Percentiles rank a stretch among this genome's conserved stretches.
These are phyloP conservation scores for Setomelanomma holmii DNA, from an alignment of 2,329 filamentous ascomycete genomes.

Conservation along the genomic window DNA sequence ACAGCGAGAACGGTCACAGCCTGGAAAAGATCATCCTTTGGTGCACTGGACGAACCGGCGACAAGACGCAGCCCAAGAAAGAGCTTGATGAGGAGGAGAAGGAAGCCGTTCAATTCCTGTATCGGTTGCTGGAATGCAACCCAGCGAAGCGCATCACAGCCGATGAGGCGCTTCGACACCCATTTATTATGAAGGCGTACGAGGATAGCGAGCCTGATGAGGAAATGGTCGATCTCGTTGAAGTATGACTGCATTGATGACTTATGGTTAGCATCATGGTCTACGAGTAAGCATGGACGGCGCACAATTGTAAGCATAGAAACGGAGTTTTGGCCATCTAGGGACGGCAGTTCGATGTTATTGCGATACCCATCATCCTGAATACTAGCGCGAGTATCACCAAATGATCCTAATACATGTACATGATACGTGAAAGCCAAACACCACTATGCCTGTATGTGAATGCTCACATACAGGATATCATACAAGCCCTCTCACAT, in stretches of 20 bases:
- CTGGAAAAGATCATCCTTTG: constrained; percentile 95
- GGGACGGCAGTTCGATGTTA: constrained; percentile 21
- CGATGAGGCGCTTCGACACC: constrained; percentile 74
- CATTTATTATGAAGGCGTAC: constrained; percentile 63
- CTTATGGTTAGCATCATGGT: constrained; percentile 16
- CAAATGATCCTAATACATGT: not conserved
- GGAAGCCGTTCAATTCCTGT: constrained; percentile 75
- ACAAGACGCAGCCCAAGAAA: constrained; percentile 53
- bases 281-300: constrained; percentile 31
- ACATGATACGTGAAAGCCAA: constrained; percentile 5
- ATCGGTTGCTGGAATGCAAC: constrained; percentile 77
- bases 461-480: constrained; percentile 4
- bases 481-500: constrained; percentile 6
- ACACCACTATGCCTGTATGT: constrained; percentile 1
- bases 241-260: constrained; percentile 24
- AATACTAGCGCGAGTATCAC: constrained; percentile 18
- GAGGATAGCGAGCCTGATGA: constrained; percentile 43
- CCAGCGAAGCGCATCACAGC: constrained; percentile 77
- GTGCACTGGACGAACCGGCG: constrained; percentile 80
- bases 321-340: constrained; percentile 39
- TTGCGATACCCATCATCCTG: constrained; percentile 42
- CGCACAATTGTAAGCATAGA: constrained; percentile 31
- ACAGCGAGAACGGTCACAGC: constrained; percentile 82
- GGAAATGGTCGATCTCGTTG: constrained; percentile 41
- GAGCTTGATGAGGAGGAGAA: constrained; percentile 72